Evolutionary conservation across 1,284 basidiomycete genomes (phyloP), one percentile per base, ranked within the genome.

Genomic region (Cryptococcus sp.): DNA sequence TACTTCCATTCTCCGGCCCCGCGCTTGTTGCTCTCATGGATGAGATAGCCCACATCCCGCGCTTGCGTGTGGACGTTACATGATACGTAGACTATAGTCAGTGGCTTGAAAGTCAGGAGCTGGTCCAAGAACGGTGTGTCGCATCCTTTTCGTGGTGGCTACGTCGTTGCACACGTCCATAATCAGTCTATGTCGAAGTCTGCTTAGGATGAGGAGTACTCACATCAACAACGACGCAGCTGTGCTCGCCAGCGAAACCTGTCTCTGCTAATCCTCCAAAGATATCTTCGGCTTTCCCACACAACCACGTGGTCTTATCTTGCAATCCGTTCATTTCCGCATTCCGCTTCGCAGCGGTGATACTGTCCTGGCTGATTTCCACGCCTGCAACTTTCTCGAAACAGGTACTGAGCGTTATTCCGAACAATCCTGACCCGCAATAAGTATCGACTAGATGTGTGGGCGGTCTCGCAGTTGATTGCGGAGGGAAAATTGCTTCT

Each of bases 381-480:
- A 98, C 93, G 0, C 95, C 95, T 0, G 89, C 87, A n/a, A 97
- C 86, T 34, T 81, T 82, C 40, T 82, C 75, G 74, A 98, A 98
- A 62, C 86, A 80, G 0, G 86, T 83, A 1, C 90, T 88, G 46
- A 99, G 87, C 11, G 87, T 87, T 78, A 99, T 88, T 1, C 91
- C 88, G 78, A 99, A 98, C 48, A 98, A 83, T 0, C 95, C 95
- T 5, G 87, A 87, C 62, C 78, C 92, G 74, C 92, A 94, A 78
- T 95, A 95, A 1, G 92, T 87, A 73, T 96, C 92, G 37, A 96
- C 89, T 25, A 96, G 85, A 74, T 93, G 91, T 0, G 89, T 91
- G 1, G 88, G 86, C 7, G 50, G 50, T 34, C 58, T 61, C 10
- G 60, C 38, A 7, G 57, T 50, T 19, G 52, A 41, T 4, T 37